These are phyloP conservation scores for Deakozyma indianensis DNA, from an alignment of 805 yeast genomes.

Conservation along the genomic window DNA sequence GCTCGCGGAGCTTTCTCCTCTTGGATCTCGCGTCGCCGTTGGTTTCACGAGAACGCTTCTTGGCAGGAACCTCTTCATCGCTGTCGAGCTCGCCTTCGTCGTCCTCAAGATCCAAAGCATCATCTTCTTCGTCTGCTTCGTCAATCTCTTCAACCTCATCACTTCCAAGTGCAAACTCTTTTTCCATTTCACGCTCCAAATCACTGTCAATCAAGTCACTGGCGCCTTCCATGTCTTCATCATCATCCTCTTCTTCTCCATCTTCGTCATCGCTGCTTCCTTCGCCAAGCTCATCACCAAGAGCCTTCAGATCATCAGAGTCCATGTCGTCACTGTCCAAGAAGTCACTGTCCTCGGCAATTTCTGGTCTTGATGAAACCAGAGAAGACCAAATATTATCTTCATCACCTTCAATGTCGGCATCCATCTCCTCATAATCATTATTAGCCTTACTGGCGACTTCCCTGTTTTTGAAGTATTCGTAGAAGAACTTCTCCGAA, in stretches of 20 bases:
- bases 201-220: conserved; percentile 26
- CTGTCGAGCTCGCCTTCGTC: conserved; percentile 11
- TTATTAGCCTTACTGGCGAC: conserved; percentile 17
- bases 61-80: conserved; percentile 9
- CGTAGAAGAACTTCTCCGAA: conserved; percentile 78
- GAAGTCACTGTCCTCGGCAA: conserved; percentile 32
- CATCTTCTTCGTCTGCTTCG: conserved; percentile 12
- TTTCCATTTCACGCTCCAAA: conserved; percentile 23
- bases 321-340: conserved; percentile 18
- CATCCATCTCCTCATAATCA: conserved; percentile 25
- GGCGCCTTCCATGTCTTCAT: conserved; percentile 13
- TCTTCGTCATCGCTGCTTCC: conserved; percentile 18
- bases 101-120: conserved; percentile 16
- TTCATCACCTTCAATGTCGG: conserved; percentile 29
- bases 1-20: conserved; percentile 43
- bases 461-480: conserved; percentile 47
- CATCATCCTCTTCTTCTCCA: conserved; percentile 16
- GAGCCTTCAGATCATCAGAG: not conserved
- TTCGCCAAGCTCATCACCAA: not conserved
- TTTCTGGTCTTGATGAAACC: conserved; percentile 54
- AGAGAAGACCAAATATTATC: conserved; percentile 73
- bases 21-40: conserved; percentile 22
- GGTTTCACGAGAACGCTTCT: conserved; percentile 12
- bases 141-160: conserved; percentile 19
- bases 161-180: conserved; percentile 15